Evolutionary conservation across 805 yeast species (phyloP).

Genomic region (Barnettozyma californica): DNA sequence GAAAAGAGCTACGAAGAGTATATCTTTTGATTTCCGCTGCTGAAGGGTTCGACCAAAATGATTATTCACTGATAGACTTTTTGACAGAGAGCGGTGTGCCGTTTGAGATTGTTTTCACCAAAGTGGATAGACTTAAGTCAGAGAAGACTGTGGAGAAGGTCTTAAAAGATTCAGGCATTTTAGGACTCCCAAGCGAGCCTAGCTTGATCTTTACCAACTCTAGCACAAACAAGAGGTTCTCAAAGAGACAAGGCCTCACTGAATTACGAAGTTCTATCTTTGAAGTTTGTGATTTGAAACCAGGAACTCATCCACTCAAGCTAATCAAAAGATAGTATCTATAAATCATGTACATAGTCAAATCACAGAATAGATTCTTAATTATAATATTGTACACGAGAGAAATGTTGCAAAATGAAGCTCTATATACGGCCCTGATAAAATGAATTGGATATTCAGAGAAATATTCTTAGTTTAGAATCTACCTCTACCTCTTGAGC

Average conservation of each 20-base stretch:
- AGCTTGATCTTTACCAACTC: conserved; percentile 48
- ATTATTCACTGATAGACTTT: conserved; percentile 44
- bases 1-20: conserved; percentile 51
- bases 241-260: conserved; percentile 46
- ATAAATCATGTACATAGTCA: background rate
- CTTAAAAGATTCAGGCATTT: conserved; percentile 33
- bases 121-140: conserved; percentile 52
- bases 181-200: conserved; percentile 39
- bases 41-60: conserved; percentile 55
- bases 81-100: conserved; percentile 53
- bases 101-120: conserved; percentile 73
- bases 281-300: conserved; percentile 44
- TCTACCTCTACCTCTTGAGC: conserved; percentile 27
- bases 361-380: background rate
- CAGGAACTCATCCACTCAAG: conserved; percentile 22
- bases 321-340: conserved; percentile 9
- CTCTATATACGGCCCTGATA: background rate
- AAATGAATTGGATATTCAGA: background rate
- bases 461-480: conserved; percentile 12
- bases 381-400: conserved; percentile 13
- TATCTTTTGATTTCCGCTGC: conserved; percentile 58
- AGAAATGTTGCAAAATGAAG: background rate
- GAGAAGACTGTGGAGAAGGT: conserved; percentile 34
- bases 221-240: conserved; percentile 27
- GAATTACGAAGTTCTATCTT: conserved; percentile 47